Base-by-base conservation (phyloP, 2,329 filamentous ascomycete genomes). In the Stagonosporopsis rhizophila region DNA sequence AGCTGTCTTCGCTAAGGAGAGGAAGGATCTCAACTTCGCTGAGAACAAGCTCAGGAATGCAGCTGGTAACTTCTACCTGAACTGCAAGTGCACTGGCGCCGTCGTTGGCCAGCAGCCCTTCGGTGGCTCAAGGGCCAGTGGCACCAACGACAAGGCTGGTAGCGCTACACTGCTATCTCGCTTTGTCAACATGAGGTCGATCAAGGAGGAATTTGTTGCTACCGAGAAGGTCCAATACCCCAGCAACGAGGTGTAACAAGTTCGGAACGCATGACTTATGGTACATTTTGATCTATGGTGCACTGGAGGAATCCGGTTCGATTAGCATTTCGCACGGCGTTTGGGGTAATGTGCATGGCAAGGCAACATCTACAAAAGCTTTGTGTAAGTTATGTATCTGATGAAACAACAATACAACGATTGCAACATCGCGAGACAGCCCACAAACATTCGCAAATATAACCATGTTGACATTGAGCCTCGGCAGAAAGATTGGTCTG, bases 1-100 rank as follows among this genome's bases (percentile, higher is more conserved):
- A 11, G 84, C 89, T 56, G 81, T 94, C 51, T 94, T 94, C 74
- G 89, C 90, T 9, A 77, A 82, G 52, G 89, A 92, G 75, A 81
- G 90, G 37, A 77, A 82, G 42, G 87, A 83, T 14, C 79, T 92
- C 56, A 83, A 87, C 22, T 82, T 82, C 52, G 90, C 89, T 0
- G 89, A 92, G 75, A 85, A 92, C 65, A 83, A 82, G 58, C 81
- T 94, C 49, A 82, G 89, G 62, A 87, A 92, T 72, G 80, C 88
- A 0, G 90, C 90, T 0, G 90, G 90, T 38, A 94, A 94, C 80
- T 93, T 93, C 75, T 94, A 94, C 79, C 83, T 94, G 78, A 94
- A 93, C 80, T 90, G 88, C 81, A 93, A 93, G 84, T 88, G 80
- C 58, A 85, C 83, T 2, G 83, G 73, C 28, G 76, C 78, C 6